phyloP scores from a whole-genome alignment of 2,329 filamentous ascomycete species.

The Cladophialophora bantiana region DNA sequence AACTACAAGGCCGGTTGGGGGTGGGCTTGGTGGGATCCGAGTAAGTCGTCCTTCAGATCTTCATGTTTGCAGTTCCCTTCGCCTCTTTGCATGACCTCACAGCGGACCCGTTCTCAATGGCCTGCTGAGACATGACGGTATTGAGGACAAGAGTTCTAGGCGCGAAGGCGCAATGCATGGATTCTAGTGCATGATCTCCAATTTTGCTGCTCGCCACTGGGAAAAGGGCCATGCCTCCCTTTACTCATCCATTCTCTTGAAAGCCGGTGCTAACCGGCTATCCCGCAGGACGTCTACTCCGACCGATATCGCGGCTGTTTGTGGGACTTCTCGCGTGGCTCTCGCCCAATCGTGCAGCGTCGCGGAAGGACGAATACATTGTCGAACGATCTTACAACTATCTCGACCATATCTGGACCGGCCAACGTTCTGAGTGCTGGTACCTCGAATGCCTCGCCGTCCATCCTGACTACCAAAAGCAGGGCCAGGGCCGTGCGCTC shows the following conservation, averaged over 20 bases:
- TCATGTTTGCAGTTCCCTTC: background rate
- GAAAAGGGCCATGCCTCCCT: background rate
- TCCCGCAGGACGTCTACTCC: conserved; percentile 42
- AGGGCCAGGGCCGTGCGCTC: conserved; percentile 48
- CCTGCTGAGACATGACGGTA: background rate
- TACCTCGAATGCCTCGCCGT: conserved; percentile 41
- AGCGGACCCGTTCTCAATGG: background rate
- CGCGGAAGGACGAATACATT: conserved; percentile 29
- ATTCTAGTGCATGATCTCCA: background rate
- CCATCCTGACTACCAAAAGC: conserved; percentile 49
- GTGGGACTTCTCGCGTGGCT: conserved; percentile 43
- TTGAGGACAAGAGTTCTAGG: background rate
- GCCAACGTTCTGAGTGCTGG: conserved; percentile 45
- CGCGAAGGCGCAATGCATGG: background rate
- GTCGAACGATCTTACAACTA: conserved; percentile 33
- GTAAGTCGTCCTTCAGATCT: conserved; percentile 26
- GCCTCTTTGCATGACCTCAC: background rate
- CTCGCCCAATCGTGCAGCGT: conserved; percentile 36
- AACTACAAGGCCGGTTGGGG: conserved; percentile 36
- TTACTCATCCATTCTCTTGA: background rate
- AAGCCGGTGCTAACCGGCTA: background rate
- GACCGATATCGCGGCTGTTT: conserved; percentile 51
- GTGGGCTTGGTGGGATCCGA: conserved; percentile 33
- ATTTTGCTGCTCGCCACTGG: background rate
- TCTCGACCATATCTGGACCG: conserved; percentile 43